Evolutionary conservation across 768 basidiomycete species (phyloP).

Genomic region (Calocera cornea): DNA sequence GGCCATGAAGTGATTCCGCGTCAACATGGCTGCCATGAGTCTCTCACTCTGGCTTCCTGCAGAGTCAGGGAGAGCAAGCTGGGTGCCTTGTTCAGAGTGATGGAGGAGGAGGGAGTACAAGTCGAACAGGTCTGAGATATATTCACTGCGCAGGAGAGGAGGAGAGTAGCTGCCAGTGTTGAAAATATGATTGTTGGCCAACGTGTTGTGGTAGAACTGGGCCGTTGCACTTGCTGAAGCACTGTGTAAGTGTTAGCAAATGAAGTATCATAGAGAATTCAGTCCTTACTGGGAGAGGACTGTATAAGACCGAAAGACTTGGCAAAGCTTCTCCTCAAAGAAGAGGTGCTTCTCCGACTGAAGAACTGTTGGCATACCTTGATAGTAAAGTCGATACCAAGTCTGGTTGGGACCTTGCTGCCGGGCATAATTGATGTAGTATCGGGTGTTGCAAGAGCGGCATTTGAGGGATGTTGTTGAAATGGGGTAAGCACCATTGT

Average conservation of each 20-base stretch:
- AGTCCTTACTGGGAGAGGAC: not conserved
- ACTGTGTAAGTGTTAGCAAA: not conserved
- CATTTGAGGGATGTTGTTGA: not conserved
- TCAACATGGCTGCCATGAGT: not conserved
- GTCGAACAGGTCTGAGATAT: slow-evolving; percentile 7
- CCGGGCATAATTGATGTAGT: not conserved
- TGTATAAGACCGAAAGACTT: not conserved
- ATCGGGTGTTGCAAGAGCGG: not conserved
- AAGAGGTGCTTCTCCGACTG: not conserved
- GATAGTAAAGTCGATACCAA: not conserved
- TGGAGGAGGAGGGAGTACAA: not conserved
- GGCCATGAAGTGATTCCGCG: not conserved
- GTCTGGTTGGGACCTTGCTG: not conserved
- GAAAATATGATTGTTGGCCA: not conserved
- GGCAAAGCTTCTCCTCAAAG: not conserved
- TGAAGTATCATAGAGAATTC: not conserved
- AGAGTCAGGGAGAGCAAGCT: not conserved
- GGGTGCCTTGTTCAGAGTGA: not conserved
- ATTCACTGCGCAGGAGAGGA: not conserved
- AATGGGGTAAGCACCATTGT: not conserved
- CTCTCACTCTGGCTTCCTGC: not conserved
- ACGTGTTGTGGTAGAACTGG: not conserved
- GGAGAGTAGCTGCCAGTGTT: not conserved
- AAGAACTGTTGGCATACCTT: not conserved
- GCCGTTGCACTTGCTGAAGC: not conserved